Evolutionary conservation across 345 rosid species (phyloP), one percentile per base, ranked within the genome.

Genomic region (Diplotaxis tenuifolia): DNA sequence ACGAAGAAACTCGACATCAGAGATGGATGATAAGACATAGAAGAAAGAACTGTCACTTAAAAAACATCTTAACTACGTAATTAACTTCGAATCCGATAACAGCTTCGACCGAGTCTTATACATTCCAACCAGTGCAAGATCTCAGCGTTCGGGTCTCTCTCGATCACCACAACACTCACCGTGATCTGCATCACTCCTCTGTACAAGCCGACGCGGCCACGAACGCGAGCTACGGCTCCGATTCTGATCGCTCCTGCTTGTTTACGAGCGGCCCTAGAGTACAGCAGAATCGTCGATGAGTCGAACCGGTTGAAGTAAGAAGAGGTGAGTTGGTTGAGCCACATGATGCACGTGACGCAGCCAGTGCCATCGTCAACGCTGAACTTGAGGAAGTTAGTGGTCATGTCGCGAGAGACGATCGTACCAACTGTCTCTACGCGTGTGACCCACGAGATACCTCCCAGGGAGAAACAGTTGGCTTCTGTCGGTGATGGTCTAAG

Each of bases 111-210:
- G 42, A 88, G 73, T 45, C 68, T 84, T 32, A 89, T 4, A 70
- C 96, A 91, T 32, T 89, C 86, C 83, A 91, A 57, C 89, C 88
- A 91, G 62, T 91, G 93, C 73, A 94, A 76, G 52, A 86, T 80
- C 83, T 94, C 92, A n/a, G 75, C 80, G 67, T 91, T 91, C 0
- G 96, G 97, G 67, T 94, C 96, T 67, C 85, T 85, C 87, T 91
- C 96, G 5, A 75, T 58, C 29, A 82, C 87, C 55, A 83, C 85
- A 65, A 82, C 89, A 4, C 86, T 80, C 6, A 80, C 91, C 1
- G 92, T 85, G 58, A 91, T 79, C 90, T 88, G 97, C 65, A 87
- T 72, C 45, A 11, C 70, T 36, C 87, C 94, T 68, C 95, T 77
- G 70, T 83, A 88, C 29, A 73, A 71, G 15, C 82, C 67, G 20